These are phyloP conservation scores for Ambrosiella beaveri DNA, from an alignment of 2,329 filamentous ascomycete genomes.

Conservation along the genomic window DNA sequence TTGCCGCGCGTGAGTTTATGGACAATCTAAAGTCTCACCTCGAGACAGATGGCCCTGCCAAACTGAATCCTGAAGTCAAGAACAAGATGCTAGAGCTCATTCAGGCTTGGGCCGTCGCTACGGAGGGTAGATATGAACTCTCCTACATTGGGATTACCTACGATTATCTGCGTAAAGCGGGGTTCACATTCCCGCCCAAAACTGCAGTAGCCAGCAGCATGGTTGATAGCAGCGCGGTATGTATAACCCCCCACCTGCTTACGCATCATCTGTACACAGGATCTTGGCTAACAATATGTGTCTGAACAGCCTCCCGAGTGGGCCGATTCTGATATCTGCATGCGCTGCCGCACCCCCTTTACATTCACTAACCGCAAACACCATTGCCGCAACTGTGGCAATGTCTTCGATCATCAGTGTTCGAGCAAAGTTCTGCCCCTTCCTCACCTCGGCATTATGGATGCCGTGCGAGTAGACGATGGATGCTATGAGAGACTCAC, in stretches of 20 bases:
- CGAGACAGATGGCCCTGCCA: constrained; percentile 55
- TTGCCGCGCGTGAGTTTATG: constrained; percentile 95
- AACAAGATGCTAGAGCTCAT: constrained; percentile 84
- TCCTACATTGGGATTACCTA: constrained; percentile 83
- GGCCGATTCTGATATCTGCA: constrained; percentile 95
- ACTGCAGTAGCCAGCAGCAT: constrained; percentile 84
- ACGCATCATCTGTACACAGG: background rate
- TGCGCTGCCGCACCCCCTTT: constrained; percentile 89
- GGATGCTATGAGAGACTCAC: constrained; percentile 84
- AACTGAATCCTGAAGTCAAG: constrained; percentile 72
- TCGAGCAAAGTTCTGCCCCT: constrained; percentile 77
- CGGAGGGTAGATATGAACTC: constrained; percentile 67
- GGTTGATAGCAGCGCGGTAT: constrained; percentile 87
- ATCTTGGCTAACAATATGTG: background rate
- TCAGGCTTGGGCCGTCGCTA: constrained; percentile 81
- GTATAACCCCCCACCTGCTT: constrained; percentile 20
- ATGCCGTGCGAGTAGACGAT: constrained; percentile 86
- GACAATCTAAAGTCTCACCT: constrained; percentile 86
- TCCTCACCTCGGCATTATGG: constrained; percentile 80
- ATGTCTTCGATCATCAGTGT: constrained; percentile 91
- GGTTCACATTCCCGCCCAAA: constrained; percentile 70
- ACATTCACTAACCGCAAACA: constrained; percentile 98
- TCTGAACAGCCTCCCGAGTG: constrained; percentile 68
- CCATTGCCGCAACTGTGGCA: constrained; percentile 94
- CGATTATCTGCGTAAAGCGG: constrained; percentile 57